Conservation (phyloP, 2,329 filamentous ascomycete genomes). For the Stagonosporopsis rhizophila region DNA sequence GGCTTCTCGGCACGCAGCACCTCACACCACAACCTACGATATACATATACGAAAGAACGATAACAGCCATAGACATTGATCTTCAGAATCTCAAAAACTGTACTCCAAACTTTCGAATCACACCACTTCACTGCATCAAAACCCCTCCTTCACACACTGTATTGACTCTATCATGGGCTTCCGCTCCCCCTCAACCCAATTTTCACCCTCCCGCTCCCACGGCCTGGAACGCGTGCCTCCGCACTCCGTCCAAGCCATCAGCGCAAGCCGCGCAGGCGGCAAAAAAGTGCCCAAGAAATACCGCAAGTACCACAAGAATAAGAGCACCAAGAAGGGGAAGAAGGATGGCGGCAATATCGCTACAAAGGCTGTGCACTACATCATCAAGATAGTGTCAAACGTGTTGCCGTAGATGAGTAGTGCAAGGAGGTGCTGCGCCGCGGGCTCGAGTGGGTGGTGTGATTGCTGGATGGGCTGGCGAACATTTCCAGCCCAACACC, state of each 20-base stretch:
- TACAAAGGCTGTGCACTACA: constrained; percentile 4
- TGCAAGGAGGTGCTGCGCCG: neutral
- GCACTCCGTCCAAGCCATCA: constrained; percentile 27
- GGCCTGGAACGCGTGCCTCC: constrained; percentile 10
- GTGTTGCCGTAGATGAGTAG: neutral
- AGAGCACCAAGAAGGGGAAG: constrained; percentile 3
- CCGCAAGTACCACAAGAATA: constrained; percentile 24
- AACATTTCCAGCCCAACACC: no score
- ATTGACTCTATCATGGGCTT: neutral
- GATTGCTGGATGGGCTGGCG: neutral
- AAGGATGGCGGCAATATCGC: constrained; percentile 14
- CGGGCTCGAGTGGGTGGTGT: neutral
- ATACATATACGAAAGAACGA: neutral
- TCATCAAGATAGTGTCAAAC: neutral
- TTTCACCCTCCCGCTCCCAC: neutral
- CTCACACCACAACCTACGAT: neutral
- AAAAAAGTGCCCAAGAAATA: constrained; percentile 28
- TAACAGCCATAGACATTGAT: neutral
- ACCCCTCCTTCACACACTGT: neutral
- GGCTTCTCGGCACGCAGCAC: constrained; percentile 2
- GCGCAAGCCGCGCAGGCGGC: constrained; percentile 23
- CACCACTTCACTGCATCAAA: neutral
- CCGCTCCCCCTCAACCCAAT: neutral
- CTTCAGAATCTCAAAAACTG: neutral
- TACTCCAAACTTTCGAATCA: neutral